Conservation (phyloP, 345 rosid genomes). For the Laguncularia racemosa region DNA sequence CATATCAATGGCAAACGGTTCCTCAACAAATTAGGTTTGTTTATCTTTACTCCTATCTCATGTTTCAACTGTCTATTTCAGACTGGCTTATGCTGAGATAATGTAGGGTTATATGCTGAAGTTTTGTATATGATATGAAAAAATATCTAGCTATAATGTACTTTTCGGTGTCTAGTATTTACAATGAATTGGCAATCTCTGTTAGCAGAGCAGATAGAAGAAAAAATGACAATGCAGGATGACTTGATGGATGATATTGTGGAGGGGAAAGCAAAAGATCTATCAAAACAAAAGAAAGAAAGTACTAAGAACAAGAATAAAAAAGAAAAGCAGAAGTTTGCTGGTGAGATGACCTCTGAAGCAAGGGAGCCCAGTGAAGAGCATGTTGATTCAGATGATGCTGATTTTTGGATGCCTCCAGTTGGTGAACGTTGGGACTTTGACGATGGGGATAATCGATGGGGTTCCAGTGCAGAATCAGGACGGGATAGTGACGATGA, state of each 20-base stretch:
- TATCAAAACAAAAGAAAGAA: constrained; percentile 13
- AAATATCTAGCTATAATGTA: too few species aligned
- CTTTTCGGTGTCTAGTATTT: background rate
- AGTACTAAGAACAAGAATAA: constrained; percentile 14
- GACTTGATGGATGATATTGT: constrained; percentile 14
- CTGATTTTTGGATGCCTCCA: constrained; percentile 86
- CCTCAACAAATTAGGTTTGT: constrained; percentile 70
- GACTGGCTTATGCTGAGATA: background rate
- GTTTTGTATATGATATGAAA: too few species aligned
- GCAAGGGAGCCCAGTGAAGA: constrained; percentile 29
- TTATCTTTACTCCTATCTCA: constrained; percentile 3
- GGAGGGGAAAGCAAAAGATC: constrained; percentile 15
- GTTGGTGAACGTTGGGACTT: constrained; percentile 76
- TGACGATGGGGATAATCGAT: constrained; percentile 52
- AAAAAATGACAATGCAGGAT: constrained; percentile 22
- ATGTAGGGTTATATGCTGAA: background rate
- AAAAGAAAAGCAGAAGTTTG: constrained; percentile 26
- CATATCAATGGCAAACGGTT: constrained; percentile 77
- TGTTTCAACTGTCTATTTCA: too few species aligned
- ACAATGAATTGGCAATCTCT: constrained; percentile 6
- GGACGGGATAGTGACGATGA: constrained; percentile 37
- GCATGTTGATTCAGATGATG: constrained; percentile 48
- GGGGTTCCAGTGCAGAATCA: constrained; percentile 57
- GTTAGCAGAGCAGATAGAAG: constrained; percentile 59
- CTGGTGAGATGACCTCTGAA: constrained; percentile 30